Conservation (phyloP, 768 basidiomycete genomes). For the Porpolomopsis calyptriformis region DNA sequence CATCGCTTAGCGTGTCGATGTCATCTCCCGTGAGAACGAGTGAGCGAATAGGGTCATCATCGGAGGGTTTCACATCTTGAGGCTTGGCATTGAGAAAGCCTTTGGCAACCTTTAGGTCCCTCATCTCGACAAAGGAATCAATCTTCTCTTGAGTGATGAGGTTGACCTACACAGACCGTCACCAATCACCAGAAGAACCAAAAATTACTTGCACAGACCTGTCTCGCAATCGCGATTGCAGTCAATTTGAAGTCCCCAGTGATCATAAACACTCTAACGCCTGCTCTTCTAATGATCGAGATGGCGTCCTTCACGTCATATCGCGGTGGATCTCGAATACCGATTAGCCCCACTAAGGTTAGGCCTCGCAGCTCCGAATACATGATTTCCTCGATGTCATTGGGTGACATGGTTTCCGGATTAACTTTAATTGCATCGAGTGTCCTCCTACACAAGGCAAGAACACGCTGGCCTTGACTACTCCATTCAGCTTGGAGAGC, state of each 20-base stretch:
- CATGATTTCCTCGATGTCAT: conserved; percentile 4
- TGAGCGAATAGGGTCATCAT: conserved; percentile 27
- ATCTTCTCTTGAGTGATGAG: conserved; percentile 62
- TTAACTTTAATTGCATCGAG: conserved; percentile 22
- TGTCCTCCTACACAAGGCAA: conserved; percentile 32
- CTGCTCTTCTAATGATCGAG: conserved; percentile 55
- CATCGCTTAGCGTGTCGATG: not conserved
- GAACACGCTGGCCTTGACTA: conserved; percentile 41
- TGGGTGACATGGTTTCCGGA: not conserved
- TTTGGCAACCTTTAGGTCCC: conserved; percentile 48
- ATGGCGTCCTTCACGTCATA: conserved; percentile 63
- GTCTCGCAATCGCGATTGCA: conserved; percentile 61
- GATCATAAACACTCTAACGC: conserved; percentile 71
- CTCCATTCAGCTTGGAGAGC: conserved; percentile 33
- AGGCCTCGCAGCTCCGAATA: conserved; percentile 41
- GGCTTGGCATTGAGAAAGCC: conserved; percentile 12
- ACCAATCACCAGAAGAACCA: conserved; percentile 50
- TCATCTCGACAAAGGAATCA: conserved; percentile 53
- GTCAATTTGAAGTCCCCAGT: conserved; percentile 70
- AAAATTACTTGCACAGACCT: conserved; percentile 41
- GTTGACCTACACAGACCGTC: conserved; percentile 42
- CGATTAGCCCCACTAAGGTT: conserved; percentile 48
- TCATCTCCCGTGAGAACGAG: conserved; percentile 33
- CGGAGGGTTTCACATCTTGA: conserved; percentile 23
- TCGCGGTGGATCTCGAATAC: conserved; percentile 60